A percentile compares a stretch with the other conserved stretches of the same genome.
Evolutionary conservation across 805 yeast species (phyloP).

Genomic region (Isabelozyma rhagii): DNA sequence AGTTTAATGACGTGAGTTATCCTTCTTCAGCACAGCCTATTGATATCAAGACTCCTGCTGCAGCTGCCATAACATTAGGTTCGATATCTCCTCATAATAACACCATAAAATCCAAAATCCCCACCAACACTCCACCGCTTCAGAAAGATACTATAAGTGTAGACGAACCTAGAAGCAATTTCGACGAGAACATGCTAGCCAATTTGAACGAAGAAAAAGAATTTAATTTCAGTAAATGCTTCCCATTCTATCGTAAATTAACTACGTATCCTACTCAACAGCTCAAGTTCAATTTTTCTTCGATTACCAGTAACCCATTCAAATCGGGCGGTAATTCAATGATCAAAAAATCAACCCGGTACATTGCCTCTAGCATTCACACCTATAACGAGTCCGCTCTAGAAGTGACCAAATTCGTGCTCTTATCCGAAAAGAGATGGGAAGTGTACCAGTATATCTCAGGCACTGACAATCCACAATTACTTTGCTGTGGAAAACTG

Average conservation of each 20-base stretch:
- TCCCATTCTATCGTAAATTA: constrained; percentile 73
- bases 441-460: constrained; percentile 55
- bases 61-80: background rate
- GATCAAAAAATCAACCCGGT: constrained; percentile 24
- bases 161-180: background rate
- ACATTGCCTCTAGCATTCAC: constrained; percentile 27
- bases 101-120: background rate
- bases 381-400: constrained; percentile 35
- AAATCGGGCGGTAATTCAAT: constrained; percentile 14
- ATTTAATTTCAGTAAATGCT: constrained; percentile 68
- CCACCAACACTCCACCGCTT: background rate
- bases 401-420: constrained; percentile 60
- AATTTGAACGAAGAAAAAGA: constrained; percentile 47
- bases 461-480: constrained; percentile 40
- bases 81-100: background rate
- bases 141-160: background rate
- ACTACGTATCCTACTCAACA: constrained; percentile 53
- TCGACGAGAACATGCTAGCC: constrained; percentile 16
- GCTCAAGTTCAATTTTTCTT: constrained; percentile 32
- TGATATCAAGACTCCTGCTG: background rate
- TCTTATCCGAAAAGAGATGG: constrained; percentile 69
- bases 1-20: background rate
- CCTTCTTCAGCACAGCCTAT: background rate
- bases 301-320: constrained; percentile 16
- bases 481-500: constrained; percentile 65